phyloP scores from a whole-genome alignment of 768 basidiomycete genomes.

The Paxillus involutus region DNA sequence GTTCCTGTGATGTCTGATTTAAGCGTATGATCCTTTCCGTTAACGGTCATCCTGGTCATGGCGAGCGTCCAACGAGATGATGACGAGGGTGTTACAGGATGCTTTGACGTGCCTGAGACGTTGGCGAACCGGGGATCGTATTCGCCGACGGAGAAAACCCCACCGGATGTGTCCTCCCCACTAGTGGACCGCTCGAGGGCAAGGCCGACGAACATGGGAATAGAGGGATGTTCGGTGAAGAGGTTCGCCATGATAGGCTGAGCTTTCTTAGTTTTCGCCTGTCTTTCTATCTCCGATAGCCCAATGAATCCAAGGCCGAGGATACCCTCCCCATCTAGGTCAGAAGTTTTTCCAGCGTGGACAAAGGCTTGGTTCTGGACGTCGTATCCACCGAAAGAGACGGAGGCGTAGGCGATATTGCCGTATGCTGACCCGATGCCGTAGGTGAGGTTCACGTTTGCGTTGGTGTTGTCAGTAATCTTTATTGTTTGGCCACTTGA shows the following conservation, averaged over 20 bases:
- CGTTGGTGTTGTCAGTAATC: conserved; percentile 29
- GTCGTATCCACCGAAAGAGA: conserved; percentile 35
- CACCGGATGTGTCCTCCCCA: conserved; percentile 40
- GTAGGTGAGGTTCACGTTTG: conserved; percentile 33
- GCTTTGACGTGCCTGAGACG: conserved; percentile 30
- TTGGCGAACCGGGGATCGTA: conserved; percentile 36
- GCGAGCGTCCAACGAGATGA: conserved; percentile 42
- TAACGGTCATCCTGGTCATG: conserved; percentile 37
- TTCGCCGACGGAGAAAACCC: conserved; percentile 42
- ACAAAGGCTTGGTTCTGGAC: conserved; percentile 29
- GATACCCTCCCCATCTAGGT: conserved; percentile 21
- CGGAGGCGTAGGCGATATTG: conserved; percentile 33
- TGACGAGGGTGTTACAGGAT: conserved; percentile 35
- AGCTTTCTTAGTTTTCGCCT: conserved; percentile 7
- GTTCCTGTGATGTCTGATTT: conserved; percentile 30
- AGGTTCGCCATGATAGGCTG: conserved; percentile 41
- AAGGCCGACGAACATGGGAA: conserved; percentile 41
- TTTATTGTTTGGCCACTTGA: conserved; percentile 18
- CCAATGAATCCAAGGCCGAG: conserved; percentile 27
- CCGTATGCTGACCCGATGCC: conserved; percentile 40
- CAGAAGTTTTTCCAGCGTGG: conserved; percentile 15
- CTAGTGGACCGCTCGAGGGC: conserved; percentile 42
- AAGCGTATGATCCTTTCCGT: conserved; percentile 27
- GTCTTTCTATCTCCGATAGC: conserved; percentile 22
- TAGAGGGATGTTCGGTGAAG: conserved; percentile 33